Base-by-base conservation (phyloP, 2,329 filamentous ascomycete genomes). In the Trichoderma guizhouense region DNA sequence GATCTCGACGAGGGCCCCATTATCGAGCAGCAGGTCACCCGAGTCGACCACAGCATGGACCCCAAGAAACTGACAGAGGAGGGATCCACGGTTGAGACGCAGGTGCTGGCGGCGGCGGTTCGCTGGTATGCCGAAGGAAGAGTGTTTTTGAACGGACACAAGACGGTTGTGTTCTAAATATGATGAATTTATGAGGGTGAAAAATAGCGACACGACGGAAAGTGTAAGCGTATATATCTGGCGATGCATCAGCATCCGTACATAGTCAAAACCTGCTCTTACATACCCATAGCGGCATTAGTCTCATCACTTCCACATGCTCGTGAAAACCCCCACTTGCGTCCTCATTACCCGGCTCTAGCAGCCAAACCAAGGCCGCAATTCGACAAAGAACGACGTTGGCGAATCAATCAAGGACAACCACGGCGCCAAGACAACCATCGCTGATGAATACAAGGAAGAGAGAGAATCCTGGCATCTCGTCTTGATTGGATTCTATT, bases 1-100 rank as follows among this genome's bases (percentile, higher is more conserved):
- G 93, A 95, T 81, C 82, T 96, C 73, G 93, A 96, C 78, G 93
- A 96, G 84, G 93, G 93, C 2, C 93, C 93, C 12, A 96, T 96
- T 76, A 96, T 96, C 76, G 93, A 95, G 87, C 93, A 96, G 87
- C 87, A 92, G 70, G 90, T 95, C 69, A 87, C 90, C 7, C 85
- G 93, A 18, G 93, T 95, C 30, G 91, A 93, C 79, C 93, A 96
- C 82, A 87, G 86, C 75, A 89, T 94, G 88, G 91, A 88, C 76
- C 87, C 93, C 21, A 93, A 92, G 84, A 89, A 92, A 79, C 81
- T 95, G 78, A 91, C 93, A 2, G 90, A 93, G 77, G 92, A 94
- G 79, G 93, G 93, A 14, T 93, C 91, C 76, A 95, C 94, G 75
- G 91, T 95, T 11, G 93, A 96, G 86, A 94, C 91, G 79, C 92